These are phyloP conservation scores for Saxispiralis lemnorum DNA, from an alignment of 495 filamentous ascomycete genomes.

Conservation along the genomic window DNA sequence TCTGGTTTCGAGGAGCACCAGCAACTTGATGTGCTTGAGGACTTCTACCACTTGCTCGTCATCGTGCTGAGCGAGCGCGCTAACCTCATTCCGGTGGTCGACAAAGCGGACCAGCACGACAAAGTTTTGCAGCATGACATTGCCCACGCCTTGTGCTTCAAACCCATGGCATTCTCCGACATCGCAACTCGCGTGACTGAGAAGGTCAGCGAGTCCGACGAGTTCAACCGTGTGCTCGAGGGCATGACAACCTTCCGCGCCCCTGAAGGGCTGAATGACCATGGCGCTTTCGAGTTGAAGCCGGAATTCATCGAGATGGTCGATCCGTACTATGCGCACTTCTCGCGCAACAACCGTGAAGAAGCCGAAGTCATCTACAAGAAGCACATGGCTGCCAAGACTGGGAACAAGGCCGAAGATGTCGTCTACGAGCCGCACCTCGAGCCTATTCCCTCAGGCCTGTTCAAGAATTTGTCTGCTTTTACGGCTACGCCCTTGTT, in stretches of 20 bases:
- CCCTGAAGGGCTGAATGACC: conserved; percentile 80
- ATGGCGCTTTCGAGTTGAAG: conserved; percentile 85
- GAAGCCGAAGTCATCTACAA: conserved; percentile 81
- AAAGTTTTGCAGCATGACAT: conserved; percentile 73
- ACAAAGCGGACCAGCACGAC: conserved; percentile 45
- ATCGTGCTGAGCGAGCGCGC: conserved; percentile 76
- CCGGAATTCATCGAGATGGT: conserved; percentile 65
- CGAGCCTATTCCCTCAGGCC: conserved; percentile 54
- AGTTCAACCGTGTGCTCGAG: conserved; percentile 62
- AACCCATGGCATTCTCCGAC: conserved; percentile 84
- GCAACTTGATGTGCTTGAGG: conserved; percentile 80
- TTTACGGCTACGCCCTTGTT: conserved; percentile 78
- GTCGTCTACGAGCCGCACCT: conserved; percentile 88
- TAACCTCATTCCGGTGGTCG: conserved; percentile 52
- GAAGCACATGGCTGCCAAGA: conserved; percentile 72
- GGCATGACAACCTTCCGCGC: conserved; percentile 77
- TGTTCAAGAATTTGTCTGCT: conserved; percentile 52
- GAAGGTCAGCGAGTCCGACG: conserved; percentile 64
- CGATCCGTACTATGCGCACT: conserved; percentile 88
- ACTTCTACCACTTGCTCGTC: conserved; percentile 86
- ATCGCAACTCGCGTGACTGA: conserved; percentile 66
- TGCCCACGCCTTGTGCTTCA: conserved; percentile 87
- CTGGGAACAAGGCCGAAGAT: conserved; percentile 59
- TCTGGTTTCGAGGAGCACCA: conserved; percentile 63
- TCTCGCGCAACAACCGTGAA: conserved; percentile 90